Evolutionary conservation across 257 asterid genomes (phyloP).

Genomic region (Nemophila menziesii): DNA sequence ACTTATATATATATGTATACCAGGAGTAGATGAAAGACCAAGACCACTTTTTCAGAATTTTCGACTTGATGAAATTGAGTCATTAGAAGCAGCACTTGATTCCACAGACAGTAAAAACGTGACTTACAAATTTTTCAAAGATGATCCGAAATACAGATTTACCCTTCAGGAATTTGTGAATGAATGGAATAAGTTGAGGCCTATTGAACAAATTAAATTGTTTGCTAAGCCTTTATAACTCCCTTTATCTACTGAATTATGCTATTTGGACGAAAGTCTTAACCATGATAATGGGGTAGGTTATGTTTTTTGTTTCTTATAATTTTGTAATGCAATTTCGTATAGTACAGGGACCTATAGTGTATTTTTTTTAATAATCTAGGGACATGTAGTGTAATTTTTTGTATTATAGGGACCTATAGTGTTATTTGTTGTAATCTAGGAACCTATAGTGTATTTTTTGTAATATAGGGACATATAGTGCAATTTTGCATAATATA

Average conservation of each 20-base stretch:
- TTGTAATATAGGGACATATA: too few species aligned
- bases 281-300: conserved; percentile 74
- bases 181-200: conserved; percentile 79
- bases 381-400: too few species aligned
- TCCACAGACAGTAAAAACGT: conserved; percentile 26
- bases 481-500: too few species aligned
- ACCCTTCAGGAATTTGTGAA: conserved; percentile 41
- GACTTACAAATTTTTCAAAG: conserved; percentile 25
- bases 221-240: conserved; percentile 71
- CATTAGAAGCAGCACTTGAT: conserved; percentile 13
- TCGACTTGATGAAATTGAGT: conserved; percentile 68
- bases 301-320: too few species aligned
- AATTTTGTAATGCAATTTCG: too few species aligned
- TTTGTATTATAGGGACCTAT: too few species aligned
- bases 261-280: conserved; percentile 60
- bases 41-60: conserved; percentile 70
- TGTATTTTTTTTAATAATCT: too few species aligned
- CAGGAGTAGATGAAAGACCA: conserved; percentile 71
- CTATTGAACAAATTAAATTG: conserved; percentile 61
- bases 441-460: too few species aligned
- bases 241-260: conserved; percentile 68
- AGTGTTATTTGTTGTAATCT: too few species aligned
- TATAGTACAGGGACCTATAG: too few species aligned
- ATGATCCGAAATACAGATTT: conserved; percentile 29
- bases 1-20: conserved; percentile 67